Conservation (phyloP, 1,139 yeast genomes). For the Scheffersomyces parashehatae region DNA sequence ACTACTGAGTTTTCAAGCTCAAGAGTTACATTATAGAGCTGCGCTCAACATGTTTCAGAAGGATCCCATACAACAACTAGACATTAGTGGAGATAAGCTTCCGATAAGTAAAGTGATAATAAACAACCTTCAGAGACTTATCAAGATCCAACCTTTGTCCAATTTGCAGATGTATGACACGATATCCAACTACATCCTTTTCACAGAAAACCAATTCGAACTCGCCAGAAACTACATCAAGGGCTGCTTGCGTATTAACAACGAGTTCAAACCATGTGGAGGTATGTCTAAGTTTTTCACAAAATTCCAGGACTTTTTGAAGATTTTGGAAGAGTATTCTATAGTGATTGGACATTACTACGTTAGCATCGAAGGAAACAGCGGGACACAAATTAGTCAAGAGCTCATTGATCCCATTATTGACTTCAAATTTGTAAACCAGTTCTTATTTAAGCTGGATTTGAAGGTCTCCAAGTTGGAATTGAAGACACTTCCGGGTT, state of each 20-base stretch:
- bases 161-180: slow-evolving; percentile 30
- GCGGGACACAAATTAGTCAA: slow-evolving; percentile 9
- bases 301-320: slow-evolving; percentile 32
- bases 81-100: slow-evolving; percentile 1
- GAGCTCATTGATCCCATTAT: slow-evolving; percentile 22
- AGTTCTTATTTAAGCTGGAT: slow-evolving; percentile 26
- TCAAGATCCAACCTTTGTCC: slow-evolving; percentile 32
- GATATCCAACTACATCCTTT: slow-evolving; percentile 47
- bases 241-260: slow-evolving; percentile 67
- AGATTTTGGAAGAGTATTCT: slow-evolving; percentile 46
- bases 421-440: slow-evolving; percentile 25
- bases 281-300: slow-evolving; percentile 45
- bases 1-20: slow-evolving; percentile 22
- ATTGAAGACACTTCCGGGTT: slow-evolving; percentile 23
- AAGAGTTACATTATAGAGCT: slow-evolving; percentile 22
- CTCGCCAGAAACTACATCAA: slow-evolving; percentile 51
- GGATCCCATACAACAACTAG: slow-evolving; percentile 11
- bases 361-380: slow-evolving; percentile 18
- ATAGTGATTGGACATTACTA: slow-evolving; percentile 38
- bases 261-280: slow-evolving; percentile 61
- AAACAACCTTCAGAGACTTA: slow-evolving; percentile 24
- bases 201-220: slow-evolving; percentile 52
- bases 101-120: slow-evolving; percentile 23
- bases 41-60: slow-evolving; percentile 13
- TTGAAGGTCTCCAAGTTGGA: slow-evolving; percentile 35